A percentile compares a stretch with the other conserved stretches of the same genome.
These are phyloP conservation scores for Prunus mume DNA, from an alignment of 306 rosid genomes.

Conservation along the genomic window DNA sequence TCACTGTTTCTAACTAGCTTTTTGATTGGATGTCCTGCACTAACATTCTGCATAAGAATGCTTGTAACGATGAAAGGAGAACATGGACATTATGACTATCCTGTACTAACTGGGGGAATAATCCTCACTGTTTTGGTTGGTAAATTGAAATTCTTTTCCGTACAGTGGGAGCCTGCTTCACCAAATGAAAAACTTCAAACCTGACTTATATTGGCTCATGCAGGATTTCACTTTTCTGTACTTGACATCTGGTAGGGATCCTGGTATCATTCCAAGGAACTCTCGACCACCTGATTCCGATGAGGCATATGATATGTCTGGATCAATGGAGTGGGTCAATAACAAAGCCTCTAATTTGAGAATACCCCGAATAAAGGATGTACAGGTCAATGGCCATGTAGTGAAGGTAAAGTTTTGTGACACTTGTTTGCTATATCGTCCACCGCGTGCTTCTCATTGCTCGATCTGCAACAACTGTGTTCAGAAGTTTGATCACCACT, in stretches of 20 bases:
- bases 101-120: conserved; percentile 53
- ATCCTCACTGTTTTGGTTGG: conserved; percentile 84
- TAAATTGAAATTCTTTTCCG: conserved; percentile 31
- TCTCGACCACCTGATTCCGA: conserved; percentile 56
- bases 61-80: conserved; percentile 33
- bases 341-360: conserved; percentile 40
- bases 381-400: conserved; percentile 58
- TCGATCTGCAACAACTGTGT: conserved; percentile 94
- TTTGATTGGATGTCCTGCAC: conserved; percentile 83
- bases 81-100: conserved; percentile 35
- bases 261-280: conserved; percentile 85
- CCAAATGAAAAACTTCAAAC: conserved; percentile 15
- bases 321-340: conserved; percentile 67
- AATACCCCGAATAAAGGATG: conserved; percentile 71
- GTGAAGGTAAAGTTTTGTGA: conserved; percentile 89
- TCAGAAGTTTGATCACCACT: conserved; percentile 92
- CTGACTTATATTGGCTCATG: conserved; percentile 9
- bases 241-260: conserved; percentile 89
- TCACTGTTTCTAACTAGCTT: conserved; percentile 64
- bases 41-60: conserved; percentile 74
- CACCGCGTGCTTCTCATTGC: conserved; percentile 93
- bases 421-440: conserved; percentile 85
- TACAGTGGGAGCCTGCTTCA: conserved; percentile 10
- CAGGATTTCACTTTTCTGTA: conserved; percentile 80
- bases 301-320: conserved; percentile 28